A percentile compares a stretch with the other conserved stretches of the same genome.
phyloP scores from a whole-genome alignment of 257 asterid genomes.

The Fraxinus quadrangulata region DNA sequence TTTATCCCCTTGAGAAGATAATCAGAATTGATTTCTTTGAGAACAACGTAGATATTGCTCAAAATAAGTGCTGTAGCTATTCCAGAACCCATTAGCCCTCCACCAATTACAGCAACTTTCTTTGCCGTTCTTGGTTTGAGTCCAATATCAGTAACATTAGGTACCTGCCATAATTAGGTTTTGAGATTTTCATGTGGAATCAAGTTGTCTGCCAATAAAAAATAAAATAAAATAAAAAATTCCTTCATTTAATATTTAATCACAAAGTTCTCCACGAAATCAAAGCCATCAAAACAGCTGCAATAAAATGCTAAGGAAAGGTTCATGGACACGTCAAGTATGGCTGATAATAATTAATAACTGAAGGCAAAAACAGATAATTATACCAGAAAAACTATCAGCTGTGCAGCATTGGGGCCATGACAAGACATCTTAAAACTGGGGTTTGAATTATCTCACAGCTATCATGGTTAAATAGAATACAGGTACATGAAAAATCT shows the following conservation, averaged over 20 bases:
- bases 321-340: neutral
- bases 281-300: neutral
- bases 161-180: constrained; percentile 53
- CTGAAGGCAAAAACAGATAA: neutral
- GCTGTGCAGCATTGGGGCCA: neutral
- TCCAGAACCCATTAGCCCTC: constrained; percentile 99
- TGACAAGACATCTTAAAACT: neutral
- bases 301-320: neutral
- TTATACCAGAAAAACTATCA: neutral
- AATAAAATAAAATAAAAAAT: neutral
- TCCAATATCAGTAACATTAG: constrained; percentile 84
- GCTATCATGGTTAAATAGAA: neutral
- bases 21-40: constrained; percentile 87
- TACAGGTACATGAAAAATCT: neutral
- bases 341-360: neutral
- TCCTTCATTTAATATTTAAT: neutral
- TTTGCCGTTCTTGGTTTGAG: constrained; percentile 80
- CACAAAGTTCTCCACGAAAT: neutral
- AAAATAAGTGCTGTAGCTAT: constrained; percentile 86
- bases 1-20: constrained; percentile 84
- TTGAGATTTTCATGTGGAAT: constrained; percentile 12
- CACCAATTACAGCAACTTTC: constrained; percentile 94
- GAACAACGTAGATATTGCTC: constrained; percentile 60
- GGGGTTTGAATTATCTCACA: constrained; percentile 5
- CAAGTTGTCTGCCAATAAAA: constrained; percentile 6